Evolutionary conservation across 805 yeast species (phyloP), one percentile per base, ranked within the genome.

Genomic region (Saccharomycopsis sp.): DNA sequence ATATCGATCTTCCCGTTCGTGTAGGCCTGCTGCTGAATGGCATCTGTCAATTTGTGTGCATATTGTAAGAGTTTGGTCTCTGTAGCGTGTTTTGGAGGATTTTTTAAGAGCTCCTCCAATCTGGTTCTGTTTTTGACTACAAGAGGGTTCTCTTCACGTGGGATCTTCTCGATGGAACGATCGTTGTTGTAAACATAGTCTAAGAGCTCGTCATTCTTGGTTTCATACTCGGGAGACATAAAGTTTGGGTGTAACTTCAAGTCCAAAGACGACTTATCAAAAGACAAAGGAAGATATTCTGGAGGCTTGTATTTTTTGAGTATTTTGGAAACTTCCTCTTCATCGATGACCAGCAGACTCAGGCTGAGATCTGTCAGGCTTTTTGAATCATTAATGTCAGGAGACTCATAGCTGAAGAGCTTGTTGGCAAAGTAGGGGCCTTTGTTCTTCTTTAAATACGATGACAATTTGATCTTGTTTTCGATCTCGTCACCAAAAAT

Each of bases 81-180:
- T 16, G 48, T 44, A 12, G 48, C 48, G 16, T 44, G 48, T 44
- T 44, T n/a, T 7, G 48, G 48, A 44, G 48, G 48, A 44, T 44
- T 44, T 44, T 44, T 44, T 44, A 44, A 44, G 8, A 44, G 16
- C 16, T 44, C 21, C 16, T 44, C 21, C 21, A 44, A 44, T 44
- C 21, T 44, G 8, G 16, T 16, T 44, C 16, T 44, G 21, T 18
- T 18, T 44, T 12, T n/a, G 21, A 18, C 7, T 20, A 44, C 48
- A 12, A 44, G 8, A 16, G 48, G 48, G 21, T 44, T 44, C 21
- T 44, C 48, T 44, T 44, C 48, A 8, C 48, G 18, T 12, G 48
- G 48, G 48, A 44, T n/a, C 12, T 18, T 44, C 16, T 20, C 16
- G 21, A 44, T 18, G 21, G 48, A 44, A 16, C 48, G 18, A 44